Evolutionary conservation across 2,329 filamentous ascomycete species (phyloP), one percentile per base, ranked within the genome.

Genomic region (Arthrobotrys conoides): DNA sequence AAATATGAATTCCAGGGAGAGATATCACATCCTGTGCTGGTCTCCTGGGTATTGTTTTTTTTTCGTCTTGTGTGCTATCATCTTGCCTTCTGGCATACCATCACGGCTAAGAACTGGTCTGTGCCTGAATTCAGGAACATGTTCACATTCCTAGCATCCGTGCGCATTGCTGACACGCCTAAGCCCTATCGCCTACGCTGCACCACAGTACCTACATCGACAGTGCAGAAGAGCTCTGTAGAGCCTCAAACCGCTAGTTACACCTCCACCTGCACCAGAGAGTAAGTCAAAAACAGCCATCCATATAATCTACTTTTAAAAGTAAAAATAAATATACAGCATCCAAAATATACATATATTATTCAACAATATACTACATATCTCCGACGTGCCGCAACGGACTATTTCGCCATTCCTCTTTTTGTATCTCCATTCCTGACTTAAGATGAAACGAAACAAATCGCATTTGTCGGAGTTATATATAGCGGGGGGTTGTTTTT

Each of bases 391-490:
- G 53, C 38, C 44, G 33, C 66, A 69, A 59, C 66, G 66, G 66
- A 59, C 33, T 33, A 68, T 46, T 57, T 30, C 18, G 22, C 44
- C 44, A 18, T 48, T 20, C n/a, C 16, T 41, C 27, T 22, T 67
- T 51, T 22, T 41, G 38, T 14, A 41, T 41, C 38, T 41, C 27
- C 30, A 61, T 61, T 22, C 22, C 14, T 55, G 55, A 72, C 69
- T 67, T 67, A 30, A 67, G 61, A 73, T 73, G 70, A 73, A 73
- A 73, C 70, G 70, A 73, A 73, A 73, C 70, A 67, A 24, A 24
- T 67, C 49, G 61, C 61, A 48, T 49, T 27, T 61, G 70, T 66
- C 38, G 51, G 70, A 67, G 61, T 57, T 67, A 72, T 46, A 72
- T 72, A 72, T 72, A 66, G 48, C 57, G 48, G 20, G 48, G 27